Evolutionary conservation across 306 rosid species (phyloP).

Genomic region (Pueraria montana): DNA sequence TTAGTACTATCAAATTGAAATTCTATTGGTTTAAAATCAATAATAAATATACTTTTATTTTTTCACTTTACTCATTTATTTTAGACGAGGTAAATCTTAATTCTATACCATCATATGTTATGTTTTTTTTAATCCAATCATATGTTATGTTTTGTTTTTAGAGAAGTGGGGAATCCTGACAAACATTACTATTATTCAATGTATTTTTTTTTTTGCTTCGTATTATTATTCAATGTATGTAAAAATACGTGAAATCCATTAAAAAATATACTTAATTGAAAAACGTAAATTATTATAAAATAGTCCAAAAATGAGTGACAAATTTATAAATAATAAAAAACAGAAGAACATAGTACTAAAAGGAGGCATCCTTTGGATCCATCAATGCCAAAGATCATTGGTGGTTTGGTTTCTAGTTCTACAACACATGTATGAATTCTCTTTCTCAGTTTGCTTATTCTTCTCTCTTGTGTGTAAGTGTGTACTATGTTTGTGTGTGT

Average conservation of each 20-base stretch:
- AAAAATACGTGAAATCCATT: neutral
- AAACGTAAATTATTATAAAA: neutral
- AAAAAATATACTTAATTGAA: neutral
- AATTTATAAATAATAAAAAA: constrained; percentile 1
- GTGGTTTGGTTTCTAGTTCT: constrained; percentile 33
- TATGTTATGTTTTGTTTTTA: neutral
- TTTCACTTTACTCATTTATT: neutral
- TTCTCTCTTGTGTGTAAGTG: neutral
- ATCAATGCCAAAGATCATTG: constrained; percentile 31
- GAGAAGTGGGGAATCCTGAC: neutral
- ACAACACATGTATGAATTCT: constrained; percentile 15
- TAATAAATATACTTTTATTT: neutral
- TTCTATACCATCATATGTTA: neutral
- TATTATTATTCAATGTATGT: neutral
- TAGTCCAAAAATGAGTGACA: neutral
- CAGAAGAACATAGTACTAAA: constrained; percentile 18
- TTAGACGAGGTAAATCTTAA: neutral
- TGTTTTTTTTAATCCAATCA: too few species aligned
- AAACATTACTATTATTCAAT: too few species aligned
- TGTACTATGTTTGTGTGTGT: neutral
- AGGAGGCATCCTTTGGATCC: constrained; percentile 1
- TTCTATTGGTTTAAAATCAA: neutral
- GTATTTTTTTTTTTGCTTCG: too few species aligned
- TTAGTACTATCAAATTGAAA: too few species aligned
- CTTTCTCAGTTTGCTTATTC: neutral